phyloP scores from a whole-genome alignment of 768 basidiomycete species.

The Phanerodontia chrysosporium region DNA sequence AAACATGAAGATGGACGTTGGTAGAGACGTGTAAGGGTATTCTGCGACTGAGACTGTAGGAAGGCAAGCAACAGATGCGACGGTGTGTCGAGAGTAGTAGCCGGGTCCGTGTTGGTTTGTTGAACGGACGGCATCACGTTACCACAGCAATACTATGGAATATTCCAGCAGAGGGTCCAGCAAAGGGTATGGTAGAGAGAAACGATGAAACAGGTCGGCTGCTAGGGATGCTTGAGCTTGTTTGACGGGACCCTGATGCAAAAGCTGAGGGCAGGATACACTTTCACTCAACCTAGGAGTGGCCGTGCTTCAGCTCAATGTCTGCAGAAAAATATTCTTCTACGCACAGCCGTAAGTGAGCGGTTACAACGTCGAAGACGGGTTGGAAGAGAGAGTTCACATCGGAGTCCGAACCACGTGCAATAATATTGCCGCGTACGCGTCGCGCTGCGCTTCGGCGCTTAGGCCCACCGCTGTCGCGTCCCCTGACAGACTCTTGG shows the following conservation, averaged over 20 bases:
- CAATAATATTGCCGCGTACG: neutral
- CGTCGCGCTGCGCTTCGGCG: neutral
- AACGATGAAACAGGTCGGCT: neutral
- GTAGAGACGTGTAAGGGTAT: constrained; percentile 73
- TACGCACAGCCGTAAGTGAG: no score
- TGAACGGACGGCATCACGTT: constrained; percentile 18
- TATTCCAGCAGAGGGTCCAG: no score
- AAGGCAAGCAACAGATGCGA: constrained; percentile 76
- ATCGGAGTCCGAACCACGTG: constrained; percentile 2
- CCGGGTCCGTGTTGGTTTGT: constrained; percentile 7
- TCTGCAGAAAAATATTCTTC: neutral
- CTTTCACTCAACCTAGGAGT: no score
- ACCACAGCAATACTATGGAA: neutral
- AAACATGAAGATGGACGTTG: constrained; percentile 85
- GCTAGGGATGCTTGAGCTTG: constrained; percentile 7
- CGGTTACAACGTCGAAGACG: neutral
- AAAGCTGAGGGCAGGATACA: neutral
- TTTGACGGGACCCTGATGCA: constrained; percentile 3
- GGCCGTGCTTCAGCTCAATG: no score
- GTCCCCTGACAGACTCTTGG: neutral
- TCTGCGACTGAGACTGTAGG: constrained; percentile 76
- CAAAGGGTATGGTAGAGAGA: neutral
- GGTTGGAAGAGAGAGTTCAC: neutral
- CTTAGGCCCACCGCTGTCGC: neutral
- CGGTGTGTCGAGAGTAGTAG: constrained; percentile 7